A percentile compares a stretch with the other conserved stretches of the same genome.
Conservation (phyloP, 2,329 filamentous ascomycete genomes). For the Phaeosphaeriaceae sp. region DNA sequence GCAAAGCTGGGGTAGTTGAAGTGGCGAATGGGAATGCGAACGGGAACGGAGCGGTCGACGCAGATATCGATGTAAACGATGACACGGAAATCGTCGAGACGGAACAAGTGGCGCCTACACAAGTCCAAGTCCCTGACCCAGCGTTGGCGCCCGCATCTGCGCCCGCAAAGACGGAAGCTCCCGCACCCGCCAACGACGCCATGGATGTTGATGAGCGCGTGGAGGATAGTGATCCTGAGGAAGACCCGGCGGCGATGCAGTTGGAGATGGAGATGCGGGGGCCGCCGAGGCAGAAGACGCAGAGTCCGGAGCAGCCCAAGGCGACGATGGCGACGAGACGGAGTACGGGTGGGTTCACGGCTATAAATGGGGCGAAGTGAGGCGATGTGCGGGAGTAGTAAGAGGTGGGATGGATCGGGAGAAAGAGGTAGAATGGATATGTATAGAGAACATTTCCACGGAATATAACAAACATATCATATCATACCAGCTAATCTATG, state of each 20-base stretch:
- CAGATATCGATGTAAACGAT: conserved; percentile 1
- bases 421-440: too few relatives aligned
- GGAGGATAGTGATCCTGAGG: conserved; percentile 33
- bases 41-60: too few relatives aligned
- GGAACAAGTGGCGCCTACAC: background rate
- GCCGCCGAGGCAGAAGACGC: conserved; percentile 17
- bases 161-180: background rate
- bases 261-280: conserved; percentile 51
- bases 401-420: too few relatives aligned
- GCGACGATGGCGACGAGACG: conserved; percentile 1
- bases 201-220: conserved; percentile 27
- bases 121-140: background rate
- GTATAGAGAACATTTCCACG: too few relatives aligned
- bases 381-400: too few relatives aligned
- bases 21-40: background rate
- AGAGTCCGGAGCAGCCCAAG: conserved; percentile 10
- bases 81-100: conserved; percentile 1
- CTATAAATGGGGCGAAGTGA: conserved; percentile 3
- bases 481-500: too few relatives aligned
- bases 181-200: conserved; percentile 5
- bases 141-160: conserved; percentile 8
- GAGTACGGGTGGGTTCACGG: conserved; percentile 1
- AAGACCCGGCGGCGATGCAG: conserved; percentile 45
- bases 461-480: too few relatives aligned
- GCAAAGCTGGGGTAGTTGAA: conserved; percentile 6